Percentiles rank a stretch among this genome's conserved stretches.
Evolutionary conservation across 1,139 yeast species (phyloP).

Genomic region (Protomyces inundatus): DNA sequence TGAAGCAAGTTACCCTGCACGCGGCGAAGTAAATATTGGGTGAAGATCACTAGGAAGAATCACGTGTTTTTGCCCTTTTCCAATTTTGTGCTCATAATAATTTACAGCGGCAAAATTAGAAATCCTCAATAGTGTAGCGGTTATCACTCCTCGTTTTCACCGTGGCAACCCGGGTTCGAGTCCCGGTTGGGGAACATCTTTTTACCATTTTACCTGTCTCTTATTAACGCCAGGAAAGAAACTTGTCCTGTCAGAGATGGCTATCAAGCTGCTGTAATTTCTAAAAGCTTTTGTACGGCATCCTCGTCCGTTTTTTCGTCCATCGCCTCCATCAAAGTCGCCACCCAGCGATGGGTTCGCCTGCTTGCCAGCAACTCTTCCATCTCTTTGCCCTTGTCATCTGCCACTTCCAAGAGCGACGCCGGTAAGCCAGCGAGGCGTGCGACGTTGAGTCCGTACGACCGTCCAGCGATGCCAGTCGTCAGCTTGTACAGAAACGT

Average conservation of each 20-base stretch:
- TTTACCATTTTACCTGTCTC: not conserved
- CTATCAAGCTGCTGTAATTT: no score
- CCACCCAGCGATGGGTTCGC: not conserved
- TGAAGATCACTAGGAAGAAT: no score
- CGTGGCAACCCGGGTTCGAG: not conserved
- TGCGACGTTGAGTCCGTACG: slow-evolving; percentile 43
- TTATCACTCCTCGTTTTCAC: not conserved
- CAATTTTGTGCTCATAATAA: no score
- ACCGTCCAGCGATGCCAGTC: slow-evolving; percentile 38
- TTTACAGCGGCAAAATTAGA: no score
- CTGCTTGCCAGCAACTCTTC: slow-evolving; percentile 25
- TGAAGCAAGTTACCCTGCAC: no score
- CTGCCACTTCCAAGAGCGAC: slow-evolving; percentile 36
- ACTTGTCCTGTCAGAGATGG: no score
- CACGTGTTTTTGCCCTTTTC: no score
- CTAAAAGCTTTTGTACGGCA: no score
- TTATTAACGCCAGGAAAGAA: no score
- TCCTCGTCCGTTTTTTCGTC: no score
- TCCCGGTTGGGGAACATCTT: not conserved
- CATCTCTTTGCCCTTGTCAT: slow-evolving; percentile 31
- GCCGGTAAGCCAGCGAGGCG: slow-evolving; percentile 39
- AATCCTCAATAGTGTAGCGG: not conserved
- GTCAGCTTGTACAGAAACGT: slow-evolving; percentile 37
- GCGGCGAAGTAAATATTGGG: no score
- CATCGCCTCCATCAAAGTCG: not conserved